Conservation (phyloP, 176 grass and related monocot species). For the Oropetium thomaeum region DNA sequence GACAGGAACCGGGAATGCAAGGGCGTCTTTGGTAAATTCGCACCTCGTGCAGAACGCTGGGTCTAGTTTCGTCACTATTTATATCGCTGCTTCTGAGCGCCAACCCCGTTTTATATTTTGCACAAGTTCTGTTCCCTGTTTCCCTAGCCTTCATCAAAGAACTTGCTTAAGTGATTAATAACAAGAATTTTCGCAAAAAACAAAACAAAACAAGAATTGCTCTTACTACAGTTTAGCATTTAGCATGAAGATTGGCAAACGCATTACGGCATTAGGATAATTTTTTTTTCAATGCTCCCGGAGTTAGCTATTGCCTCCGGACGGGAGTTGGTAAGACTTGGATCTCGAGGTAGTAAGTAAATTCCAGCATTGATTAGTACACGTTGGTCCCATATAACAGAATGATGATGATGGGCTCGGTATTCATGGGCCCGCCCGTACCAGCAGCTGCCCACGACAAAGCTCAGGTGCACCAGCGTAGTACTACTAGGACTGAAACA, state of each 20-base stretch:
- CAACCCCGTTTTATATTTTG: neutral
- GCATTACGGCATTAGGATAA: neutral
- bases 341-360: conserved; percentile 55
- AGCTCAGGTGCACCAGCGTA: neutral
- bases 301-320: neutral
- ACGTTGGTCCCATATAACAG: neutral
- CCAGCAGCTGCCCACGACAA: too few relatives aligned
- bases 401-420: neutral
- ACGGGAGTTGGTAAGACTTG: conserved; percentile 19
- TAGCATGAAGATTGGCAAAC: neutral
- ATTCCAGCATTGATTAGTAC: conserved; percentile 37
- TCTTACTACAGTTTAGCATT: too few relatives aligned
- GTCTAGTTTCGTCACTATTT: neutral
- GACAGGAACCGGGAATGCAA: neutral
- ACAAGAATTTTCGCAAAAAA: too few relatives aligned
- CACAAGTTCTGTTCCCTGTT: neutral
- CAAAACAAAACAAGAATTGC: too few relatives aligned
- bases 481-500: neutral
- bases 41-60: neutral
- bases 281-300: neutral
- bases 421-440: too few relatives aligned
- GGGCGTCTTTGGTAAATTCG: conserved; percentile 29
- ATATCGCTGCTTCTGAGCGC: neutral
- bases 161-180: too few relatives aligned
- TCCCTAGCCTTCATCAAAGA: neutral